Percentiles rank a stretch among this genome's conserved stretches.
Conservation (phyloP, 2,329 filamentous ascomycete genomes). For the Cladophialophora yegresii region DNA sequence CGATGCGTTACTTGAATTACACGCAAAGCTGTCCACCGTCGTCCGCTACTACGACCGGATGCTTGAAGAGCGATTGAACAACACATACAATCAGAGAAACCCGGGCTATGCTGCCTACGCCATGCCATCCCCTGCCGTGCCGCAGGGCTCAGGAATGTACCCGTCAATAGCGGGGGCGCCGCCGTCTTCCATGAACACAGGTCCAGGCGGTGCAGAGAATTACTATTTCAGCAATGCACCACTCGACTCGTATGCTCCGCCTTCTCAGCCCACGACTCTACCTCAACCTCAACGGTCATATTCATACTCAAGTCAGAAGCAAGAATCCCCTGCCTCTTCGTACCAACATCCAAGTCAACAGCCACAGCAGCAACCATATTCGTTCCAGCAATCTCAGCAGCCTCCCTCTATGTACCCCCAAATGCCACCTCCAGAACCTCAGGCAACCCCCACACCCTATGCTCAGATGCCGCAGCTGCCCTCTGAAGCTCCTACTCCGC, state of each 20-base stretch:
- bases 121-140: conserved; percentile 50
- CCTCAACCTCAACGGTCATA: conserved; percentile 41
- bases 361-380: conserved; percentile 5
- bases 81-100: conserved; percentile 73
- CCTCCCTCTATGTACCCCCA: conserved; percentile 31
- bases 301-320: conserved; percentile 34
- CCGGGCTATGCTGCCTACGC: conserved; percentile 58
- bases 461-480: conserved; percentile 21
- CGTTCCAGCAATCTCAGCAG: conserved; percentile 16
- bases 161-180: conserved; percentile 65
- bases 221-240: conserved; percentile 74
- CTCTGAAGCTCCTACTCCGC: conserved; percentile 21
- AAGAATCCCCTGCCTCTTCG: conserved; percentile 24
- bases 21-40: conserved; percentile 92
- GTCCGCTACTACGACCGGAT: conserved; percentile 97
- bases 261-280: conserved; percentile 55
- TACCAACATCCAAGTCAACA: conserved; percentile 29
- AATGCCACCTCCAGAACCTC: conserved; percentile 30
- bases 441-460: conserved; percentile 26
- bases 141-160: conserved; percentile 64
- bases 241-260: conserved; percentile 51
- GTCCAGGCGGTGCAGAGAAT: conserved; percentile 66
- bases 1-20: conserved; percentile 88
- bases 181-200: conserved; percentile 42
- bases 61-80: conserved; percentile 92